These are phyloP conservation scores for Chaetomium strumarium DNA, from an alignment of 2,329 filamentous ascomycete genomes.

Conservation along the genomic window DNA sequence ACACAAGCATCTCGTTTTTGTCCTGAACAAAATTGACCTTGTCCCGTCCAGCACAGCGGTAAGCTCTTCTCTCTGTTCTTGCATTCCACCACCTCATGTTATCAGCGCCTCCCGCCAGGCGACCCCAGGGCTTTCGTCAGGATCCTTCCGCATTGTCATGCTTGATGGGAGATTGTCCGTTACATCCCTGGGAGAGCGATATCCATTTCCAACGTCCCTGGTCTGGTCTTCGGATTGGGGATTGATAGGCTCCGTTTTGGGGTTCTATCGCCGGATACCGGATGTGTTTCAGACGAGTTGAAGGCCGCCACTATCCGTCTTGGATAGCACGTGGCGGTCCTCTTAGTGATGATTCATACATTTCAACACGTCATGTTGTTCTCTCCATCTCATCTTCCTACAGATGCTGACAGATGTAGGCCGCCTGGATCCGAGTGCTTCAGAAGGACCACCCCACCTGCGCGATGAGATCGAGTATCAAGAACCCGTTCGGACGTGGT, in stretches of 20 bases:
- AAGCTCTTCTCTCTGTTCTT: slow-evolving; percentile 48
- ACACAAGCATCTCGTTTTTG: slow-evolving; percentile 90
- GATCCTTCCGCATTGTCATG: slow-evolving; percentile 57
- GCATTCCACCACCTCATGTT: slow-evolving; percentile 14
- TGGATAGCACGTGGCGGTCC: slow-evolving; percentile 62
- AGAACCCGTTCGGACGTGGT: slow-evolving; percentile 94
- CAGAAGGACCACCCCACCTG: slow-evolving; percentile 91
- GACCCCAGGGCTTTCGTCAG: slow-evolving; percentile 72
- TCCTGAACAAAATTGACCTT: slow-evolving; percentile 87
- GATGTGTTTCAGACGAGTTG: slow-evolving; percentile 96
- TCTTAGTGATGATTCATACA: slow-evolving; percentile 99
- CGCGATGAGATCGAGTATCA: slow-evolving; percentile 91
- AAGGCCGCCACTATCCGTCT: slow-evolving; percentile 64
- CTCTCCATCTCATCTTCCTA: slow-evolving; percentile 21
- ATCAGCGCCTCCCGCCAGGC: slow-evolving; percentile 2
- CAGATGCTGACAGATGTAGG: slow-evolving; percentile 49
- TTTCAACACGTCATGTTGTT: slow-evolving; percentile 28
- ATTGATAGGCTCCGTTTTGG: slow-evolving; percentile 87
- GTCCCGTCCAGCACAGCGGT: slow-evolving; percentile 90
- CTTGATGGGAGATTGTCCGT: slow-evolving; percentile 80
- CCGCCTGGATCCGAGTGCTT: slow-evolving; percentile 82
- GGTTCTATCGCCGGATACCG: slow-evolving; percentile 63
- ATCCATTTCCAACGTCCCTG: slow-evolving; percentile 60
- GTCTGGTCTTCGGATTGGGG: slow-evolving; percentile 53
- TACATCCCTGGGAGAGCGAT: slow-evolving; percentile 98